These are phyloP conservation scores for Maudiozyma humilis DNA, from an alignment of 1,139 yeast species.

Conservation along the genomic window DNA sequence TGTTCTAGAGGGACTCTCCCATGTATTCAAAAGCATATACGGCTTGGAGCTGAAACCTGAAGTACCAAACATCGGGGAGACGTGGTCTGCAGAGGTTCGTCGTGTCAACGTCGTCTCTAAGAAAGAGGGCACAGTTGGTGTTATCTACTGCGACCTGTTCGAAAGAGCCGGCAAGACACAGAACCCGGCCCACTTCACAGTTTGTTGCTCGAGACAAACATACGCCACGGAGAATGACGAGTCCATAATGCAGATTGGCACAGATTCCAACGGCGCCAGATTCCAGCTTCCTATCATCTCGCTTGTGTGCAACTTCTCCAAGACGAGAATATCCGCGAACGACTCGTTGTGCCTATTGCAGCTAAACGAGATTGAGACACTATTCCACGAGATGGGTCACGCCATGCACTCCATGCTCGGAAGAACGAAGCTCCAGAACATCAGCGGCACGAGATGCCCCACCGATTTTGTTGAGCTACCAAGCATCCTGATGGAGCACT, in stretches of 20 bases:
- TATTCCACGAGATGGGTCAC: slow-evolving; percentile 98
- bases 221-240: slow-evolving; percentile 43
- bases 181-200: slow-evolving; percentile 91
- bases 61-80: slow-evolving; percentile 61
- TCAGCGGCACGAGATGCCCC: slow-evolving; percentile 90
- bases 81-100: slow-evolving; percentile 87
- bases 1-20: slow-evolving; percentile 73
- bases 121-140: slow-evolving; percentile 50
- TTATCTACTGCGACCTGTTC: slow-evolving; percentile 61
- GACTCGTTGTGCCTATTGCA: slow-evolving; percentile 42
- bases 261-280: slow-evolving; percentile 34
- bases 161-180: slow-evolving; percentile 54
- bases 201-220: slow-evolving; percentile 80
- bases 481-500: slow-evolving; percentile 88
- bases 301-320: slow-evolving; percentile 75
- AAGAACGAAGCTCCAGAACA: slow-evolving; percentile 77
- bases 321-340: slow-evolving; percentile 26
- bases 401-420: slow-evolving; percentile 98
- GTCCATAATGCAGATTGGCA: slow-evolving; percentile 36
- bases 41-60: slow-evolving; percentile 70
- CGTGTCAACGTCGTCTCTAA: slow-evolving; percentile 65
- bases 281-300: slow-evolving; percentile 87
- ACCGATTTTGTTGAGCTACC: slow-evolving; percentile 97
- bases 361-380: slow-evolving; percentile 78
- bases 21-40: slow-evolving; percentile 61